Conservation (phyloP, 345 rosid genomes). For the Lepidium aucheri region DNA sequence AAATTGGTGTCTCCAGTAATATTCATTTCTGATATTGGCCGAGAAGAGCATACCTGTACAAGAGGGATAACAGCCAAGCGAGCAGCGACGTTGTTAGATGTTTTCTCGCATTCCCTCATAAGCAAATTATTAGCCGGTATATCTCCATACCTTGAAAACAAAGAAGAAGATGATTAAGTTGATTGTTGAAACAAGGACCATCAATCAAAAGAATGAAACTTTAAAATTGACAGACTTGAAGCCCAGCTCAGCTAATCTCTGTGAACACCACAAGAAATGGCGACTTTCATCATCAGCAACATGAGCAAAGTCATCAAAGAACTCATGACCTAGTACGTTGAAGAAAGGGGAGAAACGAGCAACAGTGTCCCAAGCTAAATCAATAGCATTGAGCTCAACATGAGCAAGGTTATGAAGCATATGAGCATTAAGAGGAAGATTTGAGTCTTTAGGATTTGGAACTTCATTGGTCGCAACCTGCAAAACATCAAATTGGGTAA, state of each 20-base stretch:
- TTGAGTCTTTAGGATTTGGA: constrained; percentile 60
- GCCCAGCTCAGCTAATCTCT: constrained; percentile 83
- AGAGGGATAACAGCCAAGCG: constrained; percentile 51
- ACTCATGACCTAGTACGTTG: constrained; percentile 50
- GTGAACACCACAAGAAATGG: constrained; percentile 91
- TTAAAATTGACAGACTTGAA: constrained; percentile 46
- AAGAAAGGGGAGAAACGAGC: constrained; percentile 72
- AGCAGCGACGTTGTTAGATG: constrained; percentile 76
- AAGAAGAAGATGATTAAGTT: background rate
- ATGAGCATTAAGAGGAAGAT: constrained; percentile 81
- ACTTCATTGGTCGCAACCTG: constrained; percentile 76
- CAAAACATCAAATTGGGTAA: background rate
- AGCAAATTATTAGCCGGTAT: constrained; percentile 90
- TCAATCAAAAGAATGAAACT: background rate
- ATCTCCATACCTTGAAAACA: constrained; percentile 67
- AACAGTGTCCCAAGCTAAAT: constrained; percentile 97
- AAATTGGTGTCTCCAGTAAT: background rate
- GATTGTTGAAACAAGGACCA: background rate
- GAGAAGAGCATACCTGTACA: constrained; percentile 16
- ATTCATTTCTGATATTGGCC: background rate
- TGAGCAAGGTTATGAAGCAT: constrained; percentile 94
- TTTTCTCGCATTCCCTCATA: constrained; percentile 81
- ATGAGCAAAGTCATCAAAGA: constrained; percentile 89
- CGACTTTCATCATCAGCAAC: constrained; percentile 99
- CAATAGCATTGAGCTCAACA: constrained; percentile 91